phyloP scores from a whole-genome alignment of 352 stramenopile genomes.

The Halophytophthora batemanensis region DNA sequence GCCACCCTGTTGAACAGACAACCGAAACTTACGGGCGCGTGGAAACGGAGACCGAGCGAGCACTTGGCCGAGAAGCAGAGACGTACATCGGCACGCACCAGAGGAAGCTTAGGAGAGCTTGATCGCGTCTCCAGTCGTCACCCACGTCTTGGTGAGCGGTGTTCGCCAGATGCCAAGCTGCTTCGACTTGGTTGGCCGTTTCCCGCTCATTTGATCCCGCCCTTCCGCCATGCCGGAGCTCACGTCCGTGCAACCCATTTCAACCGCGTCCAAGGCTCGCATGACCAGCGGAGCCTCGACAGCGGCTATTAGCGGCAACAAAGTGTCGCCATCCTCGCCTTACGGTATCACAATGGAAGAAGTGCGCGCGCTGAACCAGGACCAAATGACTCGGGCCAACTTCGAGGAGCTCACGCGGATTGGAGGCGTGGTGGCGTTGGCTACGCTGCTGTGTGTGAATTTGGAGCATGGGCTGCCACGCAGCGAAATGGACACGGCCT shows the following conservation, averaged over 20 bases:
- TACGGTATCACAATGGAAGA: conserved; percentile 75
- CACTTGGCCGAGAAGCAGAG: not conserved
- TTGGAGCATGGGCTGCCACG: conserved; percentile 57
- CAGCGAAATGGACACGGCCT: conserved; percentile 56
- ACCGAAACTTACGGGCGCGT: too few relatives aligned
- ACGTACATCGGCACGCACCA: not conserved
- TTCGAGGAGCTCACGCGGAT: conserved; percentile 55
- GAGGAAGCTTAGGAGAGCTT: not conserved
- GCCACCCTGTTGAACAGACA: too few relatives aligned
- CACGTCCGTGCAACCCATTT: conserved; percentile 40
- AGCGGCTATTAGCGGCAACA: conserved; percentile 31
- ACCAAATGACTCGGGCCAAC: conserved; percentile 82
- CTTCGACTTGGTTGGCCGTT: conserved; percentile 6
- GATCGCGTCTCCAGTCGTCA: not conserved
- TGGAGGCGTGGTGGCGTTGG: conserved; percentile 50
- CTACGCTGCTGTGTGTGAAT: conserved; percentile 67
- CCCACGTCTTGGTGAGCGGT: not conserved
- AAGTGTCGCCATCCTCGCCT: conserved; percentile 65
- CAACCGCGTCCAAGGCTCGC: conserved; percentile 22
- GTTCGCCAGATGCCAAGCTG: not conserved
- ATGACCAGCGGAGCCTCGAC: conserved; percentile 13
- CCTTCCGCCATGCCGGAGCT: conserved; percentile 33
- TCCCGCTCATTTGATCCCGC: conserved; percentile 4
- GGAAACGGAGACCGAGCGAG: too few relatives aligned
- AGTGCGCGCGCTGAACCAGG: conserved; percentile 63